Evolutionary conservation across 1,284 basidiomycete species (phyloP).

Genomic region (Amylostereum chailletii): DNA sequence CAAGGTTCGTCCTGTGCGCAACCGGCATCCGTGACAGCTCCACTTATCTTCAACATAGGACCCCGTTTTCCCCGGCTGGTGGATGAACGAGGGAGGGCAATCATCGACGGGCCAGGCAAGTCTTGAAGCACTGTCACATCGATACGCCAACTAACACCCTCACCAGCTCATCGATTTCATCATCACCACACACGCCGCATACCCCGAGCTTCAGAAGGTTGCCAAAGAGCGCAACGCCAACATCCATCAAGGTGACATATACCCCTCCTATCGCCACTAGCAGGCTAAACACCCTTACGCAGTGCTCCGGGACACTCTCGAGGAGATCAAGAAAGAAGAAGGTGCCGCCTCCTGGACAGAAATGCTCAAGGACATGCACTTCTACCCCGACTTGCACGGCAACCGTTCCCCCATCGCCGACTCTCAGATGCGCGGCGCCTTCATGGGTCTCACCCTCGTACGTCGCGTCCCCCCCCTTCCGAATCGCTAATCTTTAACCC

Average conservation of each 20-base stretch:
- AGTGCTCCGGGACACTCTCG: conserved; percentile 73
- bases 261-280: background rate
- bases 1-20: conserved; percentile 35
- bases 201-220: conserved; percentile 54
- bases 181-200: conserved; percentile 87
- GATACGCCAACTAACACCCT: background rate
- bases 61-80: conserved; percentile 86
- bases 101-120: conserved; percentile 91
- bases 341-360: conserved; percentile 63
- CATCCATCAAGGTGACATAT: conserved; percentile 44
- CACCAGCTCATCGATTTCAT: conserved; percentile 86
- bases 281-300: conserved; percentile 19
- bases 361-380: conserved; percentile 83
- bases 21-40: background rate
- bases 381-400: conserved; percentile 93
- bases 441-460: conserved; percentile 79
- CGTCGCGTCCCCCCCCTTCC: conserved; percentile 11
- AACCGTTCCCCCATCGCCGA: conserved; percentile 97
- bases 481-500: background rate
- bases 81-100: conserved; percentile 99
- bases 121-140: conserved; percentile 5
- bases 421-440: conserved; percentile 85
- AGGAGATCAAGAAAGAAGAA: conserved; percentile 53
- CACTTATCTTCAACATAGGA: conserved; percentile 33
- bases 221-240: conserved; percentile 45